A percentile compares a stretch with the other conserved stretches of the same genome.
These are phyloP conservation scores for Backusella macrospora DNA, from an alignment of 192 early-diverging fungal species.

Conservation along the genomic window DNA sequence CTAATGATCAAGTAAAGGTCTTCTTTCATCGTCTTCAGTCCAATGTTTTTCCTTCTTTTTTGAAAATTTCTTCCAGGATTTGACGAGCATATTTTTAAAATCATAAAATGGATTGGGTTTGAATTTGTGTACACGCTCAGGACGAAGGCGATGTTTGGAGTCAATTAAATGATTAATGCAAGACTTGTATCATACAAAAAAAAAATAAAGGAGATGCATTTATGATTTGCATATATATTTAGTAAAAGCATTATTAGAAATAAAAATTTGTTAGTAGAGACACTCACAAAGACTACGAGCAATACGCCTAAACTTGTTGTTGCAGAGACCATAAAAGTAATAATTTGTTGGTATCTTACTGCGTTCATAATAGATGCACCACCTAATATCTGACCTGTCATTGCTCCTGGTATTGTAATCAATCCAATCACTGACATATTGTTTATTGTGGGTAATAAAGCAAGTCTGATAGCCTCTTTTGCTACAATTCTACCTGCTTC, in stretches of 20 bases:
- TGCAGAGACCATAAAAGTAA: slow-evolving; percentile 85
- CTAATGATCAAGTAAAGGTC: background rate
- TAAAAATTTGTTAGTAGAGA: background rate
- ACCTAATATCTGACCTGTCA: slow-evolving; percentile 87
- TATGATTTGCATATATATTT: background rate
- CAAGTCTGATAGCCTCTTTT: slow-evolving; percentile 67
- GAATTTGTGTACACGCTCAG: slow-evolving; percentile 23
- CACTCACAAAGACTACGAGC: slow-evolving; percentile 46
- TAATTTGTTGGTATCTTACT: slow-evolving; percentile 79
- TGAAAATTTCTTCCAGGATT: background rate
- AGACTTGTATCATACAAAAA: background rate
- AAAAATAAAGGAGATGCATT: background rate
- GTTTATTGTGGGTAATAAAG: slow-evolving; percentile 80
- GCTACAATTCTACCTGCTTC: slow-evolving; percentile 76
- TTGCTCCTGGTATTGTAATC: slow-evolving; percentile 52
- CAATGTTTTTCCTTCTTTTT: background rate
- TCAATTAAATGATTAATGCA: slow-evolving; percentile 29
- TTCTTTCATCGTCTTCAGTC: slow-evolving; percentile 3
- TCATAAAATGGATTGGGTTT: slow-evolving; percentile 25
- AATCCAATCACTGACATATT: slow-evolving; percentile 82
- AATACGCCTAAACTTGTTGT: slow-evolving; percentile 65
- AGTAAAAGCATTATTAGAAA: background rate
- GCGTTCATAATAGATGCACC: slow-evolving; percentile 80
- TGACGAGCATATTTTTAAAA: slow-evolving; percentile 3
- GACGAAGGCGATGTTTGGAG: slow-evolving; percentile 21